phyloP scores from a whole-genome alignment of 2,329 filamentous ascomycete genomes.

The Fonsecaea pugnacius region DNA sequence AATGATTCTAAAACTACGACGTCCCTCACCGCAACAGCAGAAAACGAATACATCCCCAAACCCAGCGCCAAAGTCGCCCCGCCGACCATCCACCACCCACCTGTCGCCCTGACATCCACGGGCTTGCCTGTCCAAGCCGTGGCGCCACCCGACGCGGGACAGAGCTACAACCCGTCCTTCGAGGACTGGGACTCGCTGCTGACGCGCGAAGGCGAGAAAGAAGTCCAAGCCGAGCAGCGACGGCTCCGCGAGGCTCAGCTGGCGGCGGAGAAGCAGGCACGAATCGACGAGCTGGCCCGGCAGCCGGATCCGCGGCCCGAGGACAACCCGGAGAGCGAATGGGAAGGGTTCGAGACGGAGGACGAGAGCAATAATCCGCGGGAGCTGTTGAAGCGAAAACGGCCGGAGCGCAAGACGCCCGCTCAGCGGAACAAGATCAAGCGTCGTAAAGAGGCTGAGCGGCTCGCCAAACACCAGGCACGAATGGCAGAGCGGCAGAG shows the following conservation, averaged over 20 bases:
- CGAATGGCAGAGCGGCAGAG: conserved; percentile 73
- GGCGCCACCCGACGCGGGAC: conserved; percentile 75
- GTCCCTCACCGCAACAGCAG: conserved; percentile 35
- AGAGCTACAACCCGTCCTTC: conserved; percentile 90
- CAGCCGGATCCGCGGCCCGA: conserved; percentile 77
- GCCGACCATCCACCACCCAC: conserved; percentile 72
- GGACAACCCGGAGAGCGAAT: conserved; percentile 84
- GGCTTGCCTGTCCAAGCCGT: conserved; percentile 82
- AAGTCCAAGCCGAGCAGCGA: conserved; percentile 76
- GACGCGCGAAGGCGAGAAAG: conserved; percentile 74
- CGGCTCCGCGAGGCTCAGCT: conserved; percentile 69
- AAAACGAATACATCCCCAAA: conserved; percentile 69
- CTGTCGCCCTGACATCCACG: conserved; percentile 79
- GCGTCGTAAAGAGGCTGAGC: conserved; percentile 84
- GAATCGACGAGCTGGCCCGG: conserved; percentile 72
- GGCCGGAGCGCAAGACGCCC: conserved; percentile 81
- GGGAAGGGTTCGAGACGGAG: conserved; percentile 86
- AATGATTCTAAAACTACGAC: conserved; percentile 50
- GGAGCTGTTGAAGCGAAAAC: conserved; percentile 71
- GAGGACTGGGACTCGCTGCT: conserved; percentile 82
- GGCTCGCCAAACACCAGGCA: conserved; percentile 73
- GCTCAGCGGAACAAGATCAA: conserved; percentile 85
- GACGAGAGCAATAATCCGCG: conserved; percentile 71
- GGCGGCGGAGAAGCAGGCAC: conserved; percentile 63
- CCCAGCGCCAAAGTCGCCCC: conserved; percentile 71